Evolutionary conservation across 768 basidiomycete genomes (phyloP), one percentile per base, ranked within the genome.

Genomic region (Multifurca ochricompacta): DNA sequence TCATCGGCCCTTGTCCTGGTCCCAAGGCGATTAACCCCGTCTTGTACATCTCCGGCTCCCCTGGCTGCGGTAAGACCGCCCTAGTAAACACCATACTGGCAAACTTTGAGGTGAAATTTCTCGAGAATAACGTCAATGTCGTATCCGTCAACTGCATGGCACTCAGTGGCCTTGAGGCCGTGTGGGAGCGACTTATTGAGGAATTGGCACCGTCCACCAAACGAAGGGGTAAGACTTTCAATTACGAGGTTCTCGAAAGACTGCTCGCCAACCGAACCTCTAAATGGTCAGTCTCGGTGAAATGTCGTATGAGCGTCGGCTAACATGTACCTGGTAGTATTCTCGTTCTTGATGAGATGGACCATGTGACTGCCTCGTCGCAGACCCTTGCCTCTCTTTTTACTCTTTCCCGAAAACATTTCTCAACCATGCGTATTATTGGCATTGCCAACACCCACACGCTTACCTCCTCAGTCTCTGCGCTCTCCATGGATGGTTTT

Each of bases 1-100:
- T 86, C 64, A 64, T 80, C 21, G 66, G 69, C 27, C 69, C 64
- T 18, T 53, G 35, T 1, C 42, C 39, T 18, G 67, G 41, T 64
- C 64, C 18, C 63, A 62, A 23, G 55, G 56, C 4, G 49, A 39
- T 57, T 21, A 64, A 69, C 25, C 73, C 79, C 9, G 76, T 79
- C 39, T 74, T 95, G 54, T 97, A 94, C 68, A 83, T 97, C 48
- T 94, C 93, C 8, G 95, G 95, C 8, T 81, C 91, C 1, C 92
- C 93, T 3, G 95, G 94, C 1, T 91, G 91, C 3, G 91, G 91
- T 18, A 94, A 95, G 72, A 94, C 90, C 1, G 91, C 90, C 0
- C 72, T 95, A 3, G 79, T 92, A 25, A 83, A 85, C 62, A 73
- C 82, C 4, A 70, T 90, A 27, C 66, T 93, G 19, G 68, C 67